A percentile compares a stretch with the other conserved stretches of the same genome.
phyloP scores from a whole-genome alignment of 805 yeast genomes.

The Candida endomychidarum region DNA sequence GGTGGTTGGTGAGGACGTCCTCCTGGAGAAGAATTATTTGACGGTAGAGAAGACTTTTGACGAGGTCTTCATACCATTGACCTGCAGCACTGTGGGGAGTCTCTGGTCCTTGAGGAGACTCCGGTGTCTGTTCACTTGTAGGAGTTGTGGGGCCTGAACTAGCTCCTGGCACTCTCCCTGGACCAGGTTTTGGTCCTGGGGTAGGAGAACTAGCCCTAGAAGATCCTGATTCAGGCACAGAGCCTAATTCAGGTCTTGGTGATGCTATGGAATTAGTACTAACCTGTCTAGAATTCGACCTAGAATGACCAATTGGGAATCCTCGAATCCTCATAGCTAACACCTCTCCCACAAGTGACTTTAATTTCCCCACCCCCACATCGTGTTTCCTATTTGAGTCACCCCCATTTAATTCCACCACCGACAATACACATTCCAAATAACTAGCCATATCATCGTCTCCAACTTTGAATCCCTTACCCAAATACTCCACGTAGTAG shows the following conservation, averaged over 20 bases:
- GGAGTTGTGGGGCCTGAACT: no score
- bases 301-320: background rate
- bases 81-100: background rate
- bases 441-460: constrained; percentile 24
- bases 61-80: constrained; percentile 18
- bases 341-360: constrained; percentile 26
- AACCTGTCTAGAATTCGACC: no score
- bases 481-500: constrained; percentile 30
- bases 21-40: constrained; percentile 31
- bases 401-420: no score
- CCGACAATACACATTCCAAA: constrained; percentile 28
- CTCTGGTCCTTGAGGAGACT: no score
- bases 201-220: no score
- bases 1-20: constrained; percentile 33
- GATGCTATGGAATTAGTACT: no score
- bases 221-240: no score
- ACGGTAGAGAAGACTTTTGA: constrained; percentile 32
- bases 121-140: no score
- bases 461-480: constrained; percentile 26
- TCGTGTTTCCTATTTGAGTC: no score
- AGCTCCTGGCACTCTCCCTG: no score
- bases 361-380: constrained; percentile 18
- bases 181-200: no score
- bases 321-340: constrained; percentile 26
- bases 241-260: no score